A percentile compares a stretch with the other conserved stretches of the same genome.
Evolutionary conservation across 305 asterid species (phyloP).

Genomic region (Solanum aculeatissimum): DNA sequence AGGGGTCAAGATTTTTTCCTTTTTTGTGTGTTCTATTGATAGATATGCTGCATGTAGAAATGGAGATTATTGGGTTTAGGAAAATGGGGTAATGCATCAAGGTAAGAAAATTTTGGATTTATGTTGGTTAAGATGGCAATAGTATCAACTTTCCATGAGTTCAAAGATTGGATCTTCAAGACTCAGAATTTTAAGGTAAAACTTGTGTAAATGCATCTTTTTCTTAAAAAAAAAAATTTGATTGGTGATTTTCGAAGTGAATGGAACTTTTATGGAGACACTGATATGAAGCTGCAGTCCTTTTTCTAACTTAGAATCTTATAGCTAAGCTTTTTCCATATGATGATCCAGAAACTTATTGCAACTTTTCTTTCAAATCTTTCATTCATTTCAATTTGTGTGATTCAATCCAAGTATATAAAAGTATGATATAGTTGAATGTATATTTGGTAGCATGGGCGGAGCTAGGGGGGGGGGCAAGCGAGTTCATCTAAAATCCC

Average conservation of each 20-base stretch:
- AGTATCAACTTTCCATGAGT: not conserved
- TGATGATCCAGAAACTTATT: not conserved
- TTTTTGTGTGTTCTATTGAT: not conserved
- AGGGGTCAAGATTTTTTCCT: not conserved
- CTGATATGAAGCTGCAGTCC: not conserved
- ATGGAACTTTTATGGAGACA: not conserved
- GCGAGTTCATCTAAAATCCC: not conserved
- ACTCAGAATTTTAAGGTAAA: not conserved
- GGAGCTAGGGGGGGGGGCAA: not conserved
- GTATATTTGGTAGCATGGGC: not conserved
- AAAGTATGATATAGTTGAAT: not conserved
- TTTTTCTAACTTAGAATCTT: not conserved
- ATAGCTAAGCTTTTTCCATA: not conserved
- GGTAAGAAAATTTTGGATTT: not conserved
- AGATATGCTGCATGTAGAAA: not conserved
- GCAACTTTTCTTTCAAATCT: not conserved
- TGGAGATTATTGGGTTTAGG: not conserved
- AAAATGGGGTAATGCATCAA: not conserved
- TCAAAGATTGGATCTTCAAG: not conserved
- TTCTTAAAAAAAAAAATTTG: not conserved
- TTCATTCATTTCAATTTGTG: not conserved
- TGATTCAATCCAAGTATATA: not conserved
- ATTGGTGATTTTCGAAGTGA: not conserved
- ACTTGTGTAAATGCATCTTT: not conserved
- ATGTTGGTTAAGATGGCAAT: not conserved